phyloP scores from a whole-genome alignment of 208 protist genomes.

The Leishmania lainsoni region DNA sequence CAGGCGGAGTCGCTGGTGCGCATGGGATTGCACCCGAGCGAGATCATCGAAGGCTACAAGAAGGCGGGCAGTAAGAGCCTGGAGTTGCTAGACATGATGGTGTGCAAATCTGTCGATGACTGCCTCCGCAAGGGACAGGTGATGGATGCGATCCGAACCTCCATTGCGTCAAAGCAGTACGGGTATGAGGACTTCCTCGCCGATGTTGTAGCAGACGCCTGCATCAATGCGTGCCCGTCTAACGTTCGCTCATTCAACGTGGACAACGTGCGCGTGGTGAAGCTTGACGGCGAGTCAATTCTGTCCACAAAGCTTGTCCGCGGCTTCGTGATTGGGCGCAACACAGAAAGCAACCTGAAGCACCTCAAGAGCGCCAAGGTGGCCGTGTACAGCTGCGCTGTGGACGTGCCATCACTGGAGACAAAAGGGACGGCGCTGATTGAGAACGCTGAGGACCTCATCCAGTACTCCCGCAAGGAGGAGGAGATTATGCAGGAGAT shows the following conservation, averaged over 20 bases:
- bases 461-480: constrained; percentile 97
- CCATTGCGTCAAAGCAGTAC: constrained; percentile 96
- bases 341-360: constrained; percentile 92
- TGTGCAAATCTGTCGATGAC: constrained; percentile 79
- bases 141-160: constrained; percentile 71
- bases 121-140: constrained; percentile 84
- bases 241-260: constrained; percentile 97
- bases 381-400: constrained; percentile 97
- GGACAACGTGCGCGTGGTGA: constrained; percentile 99
- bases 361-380: constrained; percentile 96
- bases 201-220: constrained; percentile 95
- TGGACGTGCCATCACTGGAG: constrained; percentile 98
- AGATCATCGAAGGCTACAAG: constrained; percentile 99
- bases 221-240: constrained; percentile 96
- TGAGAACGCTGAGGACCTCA: constrained; percentile 97
- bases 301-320: constrained; percentile 93
- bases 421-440: constrained; percentile 99
- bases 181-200: constrained; percentile 97
- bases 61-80: constrained; percentile 93
- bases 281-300: constrained; percentile 97
- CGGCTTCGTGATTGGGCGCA: constrained; percentile 98
- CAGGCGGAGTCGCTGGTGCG: constrained; percentile 97
- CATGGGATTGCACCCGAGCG: constrained; percentile 97
- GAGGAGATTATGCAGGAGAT: constrained; percentile 97
- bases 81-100: constrained; percentile 88